Evolutionary conservation across 2,329 filamentous ascomycete species (phyloP), one percentile per base, ranked within the genome.

Genomic region (Akanthomyces dipterigenus): DNA sequence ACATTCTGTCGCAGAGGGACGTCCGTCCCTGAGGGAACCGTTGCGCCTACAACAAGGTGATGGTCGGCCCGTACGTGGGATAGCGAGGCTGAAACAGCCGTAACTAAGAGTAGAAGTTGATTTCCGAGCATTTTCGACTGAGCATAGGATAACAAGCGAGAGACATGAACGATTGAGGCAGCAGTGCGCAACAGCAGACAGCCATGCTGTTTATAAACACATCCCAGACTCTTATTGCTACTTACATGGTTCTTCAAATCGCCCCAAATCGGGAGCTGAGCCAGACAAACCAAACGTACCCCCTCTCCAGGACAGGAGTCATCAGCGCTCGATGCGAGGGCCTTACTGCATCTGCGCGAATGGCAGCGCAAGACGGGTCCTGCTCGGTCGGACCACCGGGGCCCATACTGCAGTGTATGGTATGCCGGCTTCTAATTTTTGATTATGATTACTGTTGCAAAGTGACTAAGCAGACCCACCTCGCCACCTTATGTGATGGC

Each of bases 1-100:
- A 81, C 74, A 51, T 79, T 75, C 51, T 69, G 68, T 28, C 78
- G 73, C 22, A 68, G 61, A 4, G 78, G 78, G 9, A 75, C 26
- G 7, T 38, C 20, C 12, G 16, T 4, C 9, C 31, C 16, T 2
- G 36, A 11, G 8, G 48, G 48, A 14, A 60, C 36, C 26, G 36
- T 18, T 1, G 48, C 55, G 24, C 55, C 55, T 8, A 50, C 12
- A 16, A 60, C 26, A 26, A 60, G 56, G 31, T 60, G 56, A 18
- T 60, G 56, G 20, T 26, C 56, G n/a, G 56, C 56, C 26, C 31
- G n/a, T n/a, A 26, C 26, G 26, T 26, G 3, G 5, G 26, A 6
- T 3, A 60, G 36, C 12, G 0, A 34, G 38, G n/a, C n/a, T 2
- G 53, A 12, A n/a, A 18, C 34, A n/a, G 55, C 45, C 6, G 28